A percentile compares a stretch with the other conserved stretches of the same genome.
These are phyloP conservation scores for Phoenix roebelenii DNA, from an alignment of 176 grass and related monocot species.

Conservation along the genomic window DNA sequence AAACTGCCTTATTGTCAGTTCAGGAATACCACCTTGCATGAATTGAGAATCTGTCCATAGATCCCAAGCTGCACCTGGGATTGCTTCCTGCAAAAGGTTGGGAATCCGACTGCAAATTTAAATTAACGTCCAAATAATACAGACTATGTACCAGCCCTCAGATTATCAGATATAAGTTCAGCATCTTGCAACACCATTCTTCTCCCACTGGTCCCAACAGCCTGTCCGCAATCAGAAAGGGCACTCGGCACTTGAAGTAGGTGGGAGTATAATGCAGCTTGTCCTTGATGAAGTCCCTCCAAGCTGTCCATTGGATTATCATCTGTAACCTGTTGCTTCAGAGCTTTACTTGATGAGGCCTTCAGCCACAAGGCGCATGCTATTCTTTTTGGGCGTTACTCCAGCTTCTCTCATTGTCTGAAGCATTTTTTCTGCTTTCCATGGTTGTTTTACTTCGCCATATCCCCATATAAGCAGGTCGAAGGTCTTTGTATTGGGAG, in stretches of 20 bases:
- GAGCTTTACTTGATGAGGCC: too few relatives aligned
- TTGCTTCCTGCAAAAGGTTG: conserved; percentile 37
- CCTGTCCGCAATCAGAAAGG: conserved; percentile 10
- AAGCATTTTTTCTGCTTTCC: conserved; percentile 74
- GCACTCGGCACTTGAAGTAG: conserved; percentile 35
- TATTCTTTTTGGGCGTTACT: conserved; percentile 51
- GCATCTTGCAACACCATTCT: not conserved
- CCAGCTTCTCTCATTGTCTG: conserved; percentile 47
- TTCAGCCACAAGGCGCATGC: conserved; percentile 48
- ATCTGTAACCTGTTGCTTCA: conserved; percentile 2
- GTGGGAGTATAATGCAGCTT: conserved; percentile 18
- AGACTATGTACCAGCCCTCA: not conserved
- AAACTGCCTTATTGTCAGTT: conserved; percentile 13
- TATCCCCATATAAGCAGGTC: conserved; percentile 97
- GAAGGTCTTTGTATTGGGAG: conserved; percentile 78
- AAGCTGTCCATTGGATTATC: conserved; percentile 17
- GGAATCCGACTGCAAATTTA: conserved; percentile 25
- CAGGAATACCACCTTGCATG: conserved; percentile 35
- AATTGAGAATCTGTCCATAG: conserved; percentile 24
- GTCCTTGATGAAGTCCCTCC: conserved; percentile 17
- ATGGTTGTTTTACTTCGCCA: conserved; percentile 72
- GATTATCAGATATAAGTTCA: not conserved
- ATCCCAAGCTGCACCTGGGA: conserved; percentile 23
- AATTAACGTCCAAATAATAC: conserved; percentile 8
- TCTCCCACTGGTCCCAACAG: not conserved